Percentiles rank a stretch among this genome's conserved stretches.
Conservation (phyloP, 2,329 filamentous ascomycete species). For the Penicillium sp. region DNA sequence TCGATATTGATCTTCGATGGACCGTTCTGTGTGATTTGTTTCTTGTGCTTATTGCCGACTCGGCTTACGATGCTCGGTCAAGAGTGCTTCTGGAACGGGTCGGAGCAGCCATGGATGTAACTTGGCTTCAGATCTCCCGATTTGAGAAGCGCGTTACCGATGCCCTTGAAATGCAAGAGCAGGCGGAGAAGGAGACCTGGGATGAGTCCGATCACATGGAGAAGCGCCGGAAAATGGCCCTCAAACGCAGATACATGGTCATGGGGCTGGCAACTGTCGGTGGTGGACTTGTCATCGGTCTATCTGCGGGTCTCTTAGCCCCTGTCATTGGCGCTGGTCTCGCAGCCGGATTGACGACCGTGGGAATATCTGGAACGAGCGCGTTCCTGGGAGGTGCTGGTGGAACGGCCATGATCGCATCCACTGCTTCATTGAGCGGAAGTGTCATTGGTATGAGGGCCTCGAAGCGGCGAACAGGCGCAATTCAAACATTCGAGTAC, state of each 20-base stretch:
- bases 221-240: conserved; percentile 71
- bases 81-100: conserved; percentile 80
- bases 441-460: conserved; percentile 82
- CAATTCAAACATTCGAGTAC: conserved; percentile 96
- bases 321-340: conserved; percentile 92
- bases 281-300: conserved; percentile 88
- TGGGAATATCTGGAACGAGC: conserved; percentile 84
- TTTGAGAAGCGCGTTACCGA: conserved; percentile 98
- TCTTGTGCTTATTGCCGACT: conserved; percentile 92
- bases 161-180: conserved; percentile 95
- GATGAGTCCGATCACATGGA: conserved; percentile 96
- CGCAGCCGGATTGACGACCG: conserved; percentile 90
- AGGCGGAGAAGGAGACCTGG: conserved; percentile 93
- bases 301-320: conserved; percentile 87
- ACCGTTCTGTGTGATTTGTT: conserved; percentile 96
- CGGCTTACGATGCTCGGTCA: conserved; percentile 85
- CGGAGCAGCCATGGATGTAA: conserved; percentile 73
- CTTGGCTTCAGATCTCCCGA: conserved; percentile 89
- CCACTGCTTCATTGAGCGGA: conserved; percentile 79
- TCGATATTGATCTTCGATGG: conserved; percentile 96
- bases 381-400: conserved; percentile 88
- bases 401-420: conserved; percentile 91
- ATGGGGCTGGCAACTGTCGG: conserved; percentile 97
- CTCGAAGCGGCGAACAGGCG: conserved; percentile 81
- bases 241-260: conserved; percentile 82